phyloP scores from a whole-genome alignment of 202 grass and related monocot genomes.

The Setaria viridis region DNA sequence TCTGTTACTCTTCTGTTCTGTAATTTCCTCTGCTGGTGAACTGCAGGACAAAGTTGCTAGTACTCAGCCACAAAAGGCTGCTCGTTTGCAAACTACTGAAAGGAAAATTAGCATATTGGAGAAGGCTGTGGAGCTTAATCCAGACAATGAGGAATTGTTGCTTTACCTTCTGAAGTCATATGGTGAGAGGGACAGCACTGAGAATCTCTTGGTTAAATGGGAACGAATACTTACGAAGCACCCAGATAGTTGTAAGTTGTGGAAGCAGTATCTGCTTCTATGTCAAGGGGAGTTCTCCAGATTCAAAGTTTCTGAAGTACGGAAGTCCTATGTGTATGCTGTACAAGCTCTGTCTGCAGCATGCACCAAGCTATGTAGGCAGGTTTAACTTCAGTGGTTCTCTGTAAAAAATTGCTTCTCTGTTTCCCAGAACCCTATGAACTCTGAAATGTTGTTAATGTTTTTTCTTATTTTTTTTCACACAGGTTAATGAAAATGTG shows the following conservation, averaged over 20 bases:
- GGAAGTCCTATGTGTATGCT: conserved; percentile 78
- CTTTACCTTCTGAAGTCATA: conserved; percentile 88
- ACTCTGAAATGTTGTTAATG: conserved; percentile 16
- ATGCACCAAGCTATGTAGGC: conserved; percentile 87
- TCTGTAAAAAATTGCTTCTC: conserved; percentile 44
- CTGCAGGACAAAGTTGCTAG: conserved; percentile 86
- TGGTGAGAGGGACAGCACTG: conserved; percentile 74
- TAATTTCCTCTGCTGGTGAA: conserved; percentile 34
- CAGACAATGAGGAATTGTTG: conserved; percentile 82
- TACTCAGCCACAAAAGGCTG: conserved; percentile 81
- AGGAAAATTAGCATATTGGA: conserved; percentile 98
- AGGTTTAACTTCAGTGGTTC: conserved; percentile 71
- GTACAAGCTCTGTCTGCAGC: conserved; percentile 81
- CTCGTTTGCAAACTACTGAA: conserved; percentile 81
- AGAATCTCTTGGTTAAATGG: conserved; percentile 74
- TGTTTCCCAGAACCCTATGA: neutral
- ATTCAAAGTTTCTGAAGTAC: conserved; percentile 90
- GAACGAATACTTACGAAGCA: conserved; percentile 77
- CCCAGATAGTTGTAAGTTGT: conserved; percentile 83
- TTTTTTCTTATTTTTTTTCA: conserved; percentile 18
- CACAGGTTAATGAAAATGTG: conserved; percentile 62
- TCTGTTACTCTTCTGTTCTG: conserved; percentile 22
- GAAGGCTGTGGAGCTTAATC: conserved; percentile 87
- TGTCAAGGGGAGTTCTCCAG: conserved; percentile 93
- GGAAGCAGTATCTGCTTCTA: conserved; percentile 93